Base-by-base conservation (phyloP, 2,329 filamentous ascomycete genomes). In the Alternaria dauci region DNA sequence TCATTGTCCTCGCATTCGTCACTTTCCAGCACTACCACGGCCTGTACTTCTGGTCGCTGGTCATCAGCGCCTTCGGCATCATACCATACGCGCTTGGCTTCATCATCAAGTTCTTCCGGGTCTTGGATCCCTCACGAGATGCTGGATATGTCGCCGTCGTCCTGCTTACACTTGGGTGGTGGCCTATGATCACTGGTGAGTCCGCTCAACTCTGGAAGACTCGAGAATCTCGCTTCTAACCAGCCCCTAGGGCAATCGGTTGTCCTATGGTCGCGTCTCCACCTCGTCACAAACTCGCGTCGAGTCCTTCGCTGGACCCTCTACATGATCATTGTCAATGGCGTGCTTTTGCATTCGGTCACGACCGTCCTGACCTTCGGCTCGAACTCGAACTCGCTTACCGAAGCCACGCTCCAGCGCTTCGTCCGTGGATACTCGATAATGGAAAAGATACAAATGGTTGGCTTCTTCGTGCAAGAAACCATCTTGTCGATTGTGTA, bases 191-290 rank as follows among this genome's bases (percentile, higher is more conserved):
- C 0, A 87, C 86, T 14, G 73, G 74, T 74, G 25, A 42, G 44
- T 32, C 18, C 20, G 14, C 28, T 50, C 20, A 18, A 26, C 14
- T 34, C 20, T 50, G 14, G 25, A 23, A 38, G 14, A 4, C 18
- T n/a, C 44, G 14, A 51, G 12, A 2, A 38, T 25, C 23, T 20
- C 7, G 34, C 23, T 41, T 41, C 53, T 66, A 20, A 63, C 47
- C 30, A 25, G 20, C 30, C 8, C 8, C 12, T 23, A 1, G 88
- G 87, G 0, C 86, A 89, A 71, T 84, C 84, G 0, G 67, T 89
- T 12, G 87, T 90, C 1, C 78, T 90, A 1, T 90, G 87, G 78
- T 89, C 87, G 0, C 82, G 88, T 7, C 80, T 90, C 0, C 86
- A 89, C 69, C 79, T 90, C 1, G 81, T 90, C 11, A 76, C 87